Conservation (phyloP, 768 basidiomycete species). For the Porpolomopsis calyptriformis region DNA sequence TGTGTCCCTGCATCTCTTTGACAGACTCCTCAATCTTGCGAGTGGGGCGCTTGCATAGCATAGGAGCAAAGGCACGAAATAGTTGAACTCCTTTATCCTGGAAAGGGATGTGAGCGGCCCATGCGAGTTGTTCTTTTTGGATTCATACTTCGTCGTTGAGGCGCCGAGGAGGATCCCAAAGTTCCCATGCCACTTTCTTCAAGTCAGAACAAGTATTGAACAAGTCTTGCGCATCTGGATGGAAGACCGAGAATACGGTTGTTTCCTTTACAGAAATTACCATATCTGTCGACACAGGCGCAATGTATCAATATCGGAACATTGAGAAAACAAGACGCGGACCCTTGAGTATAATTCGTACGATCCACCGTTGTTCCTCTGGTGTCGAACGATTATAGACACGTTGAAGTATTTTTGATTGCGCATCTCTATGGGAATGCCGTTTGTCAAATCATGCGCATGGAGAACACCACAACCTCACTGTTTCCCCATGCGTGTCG, state of each 20-base stretch:
- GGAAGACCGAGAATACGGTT: constrained; percentile 83
- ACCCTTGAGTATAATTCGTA: constrained; percentile 95
- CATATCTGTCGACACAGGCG: constrained; percentile 49
- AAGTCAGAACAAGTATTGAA: constrained; percentile 97
- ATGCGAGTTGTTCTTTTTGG: not conserved
- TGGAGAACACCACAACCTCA: constrained; percentile 22
- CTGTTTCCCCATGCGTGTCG: constrained; percentile 66
- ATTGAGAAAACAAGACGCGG: not conserved
- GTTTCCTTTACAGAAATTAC: constrained; percentile 89
- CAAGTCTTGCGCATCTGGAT: constrained; percentile 86
- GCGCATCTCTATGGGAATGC: constrained; percentile 45
- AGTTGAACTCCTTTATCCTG: constrained; percentile 80
- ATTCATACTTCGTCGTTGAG: constrained; percentile 46
- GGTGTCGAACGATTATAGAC: constrained; percentile 73
- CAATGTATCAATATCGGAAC: not conserved
- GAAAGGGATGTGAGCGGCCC: not conserved
- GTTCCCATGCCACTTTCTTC: constrained; percentile 83
- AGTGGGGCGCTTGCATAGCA: constrained; percentile 86
- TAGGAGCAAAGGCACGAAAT: constrained; percentile 84
- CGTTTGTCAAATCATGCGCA: constrained; percentile 7
- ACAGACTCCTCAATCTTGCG: constrained; percentile 74
- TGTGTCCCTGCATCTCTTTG: constrained; percentile 65
- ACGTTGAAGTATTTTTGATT: constrained; percentile 65
- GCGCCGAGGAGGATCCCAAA: constrained; percentile 66
- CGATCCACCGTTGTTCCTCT: constrained; percentile 90